These are phyloP conservation scores for Heterobasidion occidentale DNA, from an alignment of 1,284 basidiomycete species.

Conservation along the genomic window DNA sequence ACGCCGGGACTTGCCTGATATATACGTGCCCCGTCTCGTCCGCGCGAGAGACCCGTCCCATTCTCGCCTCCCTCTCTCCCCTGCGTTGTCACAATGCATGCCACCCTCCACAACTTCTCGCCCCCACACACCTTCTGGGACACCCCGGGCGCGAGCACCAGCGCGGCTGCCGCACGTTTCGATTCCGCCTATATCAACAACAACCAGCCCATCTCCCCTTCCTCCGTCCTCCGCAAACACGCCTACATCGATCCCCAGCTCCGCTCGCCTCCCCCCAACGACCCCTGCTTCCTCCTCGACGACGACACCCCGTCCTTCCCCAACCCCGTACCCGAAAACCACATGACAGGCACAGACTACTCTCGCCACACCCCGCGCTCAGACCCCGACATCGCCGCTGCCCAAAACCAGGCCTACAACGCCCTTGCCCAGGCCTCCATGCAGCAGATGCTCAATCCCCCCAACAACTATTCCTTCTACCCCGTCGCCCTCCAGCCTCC, in stretches of 20 bases:
- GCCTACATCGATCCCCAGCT: constrained; percentile 10
- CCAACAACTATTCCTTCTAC: constrained; percentile 21
- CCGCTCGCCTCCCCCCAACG: background rate
- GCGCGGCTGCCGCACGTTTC: constrained; percentile 1
- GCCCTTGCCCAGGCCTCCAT: background rate
- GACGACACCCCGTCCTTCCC: background rate
- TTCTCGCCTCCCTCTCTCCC: background rate
- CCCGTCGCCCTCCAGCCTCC: constrained; percentile 18
- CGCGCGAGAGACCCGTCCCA: too few species aligned
- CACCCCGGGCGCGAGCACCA: constrained; percentile 14
- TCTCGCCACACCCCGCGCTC: background rate
- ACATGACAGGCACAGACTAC: background rate
- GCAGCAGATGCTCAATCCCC: constrained; percentile 8
- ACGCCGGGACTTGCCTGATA: too few species aligned
- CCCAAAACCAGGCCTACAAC: background rate
- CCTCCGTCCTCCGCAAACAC: constrained; percentile 3
- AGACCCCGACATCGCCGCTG: background rate
- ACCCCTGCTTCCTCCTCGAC: background rate
- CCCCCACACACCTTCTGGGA: constrained; percentile 14
- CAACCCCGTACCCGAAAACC: background rate
- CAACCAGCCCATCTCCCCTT: constrained; percentile 8
- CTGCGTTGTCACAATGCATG: constrained; percentile 7
- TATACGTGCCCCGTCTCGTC: too few species aligned
- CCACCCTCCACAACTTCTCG: constrained; percentile 9
- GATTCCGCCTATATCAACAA: constrained; percentile 1